Conservation (phyloP, 2,329 filamentous ascomycete species). For the Lasiodiplodia theobromae region DNA sequence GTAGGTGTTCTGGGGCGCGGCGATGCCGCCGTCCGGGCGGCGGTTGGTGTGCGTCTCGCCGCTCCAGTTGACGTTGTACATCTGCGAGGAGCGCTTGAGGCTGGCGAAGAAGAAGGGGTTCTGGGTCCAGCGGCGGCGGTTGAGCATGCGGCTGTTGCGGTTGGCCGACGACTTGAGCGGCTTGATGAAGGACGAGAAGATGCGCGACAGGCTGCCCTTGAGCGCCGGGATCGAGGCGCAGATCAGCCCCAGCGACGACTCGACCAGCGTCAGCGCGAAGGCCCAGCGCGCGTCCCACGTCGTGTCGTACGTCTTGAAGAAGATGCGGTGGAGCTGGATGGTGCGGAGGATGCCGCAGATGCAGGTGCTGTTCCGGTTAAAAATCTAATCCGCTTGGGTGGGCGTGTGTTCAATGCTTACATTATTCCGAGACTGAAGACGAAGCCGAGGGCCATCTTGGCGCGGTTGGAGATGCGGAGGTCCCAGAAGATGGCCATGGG, state of each 20-base stretch:
- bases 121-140: background rate
- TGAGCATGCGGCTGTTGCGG: background rate
- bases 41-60: background rate
- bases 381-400: background rate
- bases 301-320: conserved; percentile 48
- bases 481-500: conserved; percentile 55
- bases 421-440: conserved; percentile 54
- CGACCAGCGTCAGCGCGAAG: conserved; percentile 51
- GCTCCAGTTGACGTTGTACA: background rate
- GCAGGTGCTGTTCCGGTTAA: conserved; percentile 32
- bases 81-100: background rate
- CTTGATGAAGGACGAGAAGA: conserved; percentile 2
- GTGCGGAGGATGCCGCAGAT: conserved; percentile 48
- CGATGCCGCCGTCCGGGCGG: background rate
- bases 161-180: background rate
- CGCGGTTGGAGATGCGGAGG: conserved; percentile 51
- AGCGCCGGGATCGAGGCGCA: conserved; percentile 53
- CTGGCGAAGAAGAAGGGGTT: conserved; percentile 1
- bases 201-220: conserved; percentile 50
- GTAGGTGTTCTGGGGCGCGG: background rate
- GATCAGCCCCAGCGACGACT: conserved; percentile 51
- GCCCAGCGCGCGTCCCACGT: conserved; percentile 49
- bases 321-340: conserved; percentile 45
- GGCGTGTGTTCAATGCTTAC: conserved; percentile 35
- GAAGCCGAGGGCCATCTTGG: conserved; percentile 54